These are phyloP conservation scores for Pterocarpus macrocarpus DNA, from an alignment of 306 rosid genomes.

Conservation along the genomic window DNA sequence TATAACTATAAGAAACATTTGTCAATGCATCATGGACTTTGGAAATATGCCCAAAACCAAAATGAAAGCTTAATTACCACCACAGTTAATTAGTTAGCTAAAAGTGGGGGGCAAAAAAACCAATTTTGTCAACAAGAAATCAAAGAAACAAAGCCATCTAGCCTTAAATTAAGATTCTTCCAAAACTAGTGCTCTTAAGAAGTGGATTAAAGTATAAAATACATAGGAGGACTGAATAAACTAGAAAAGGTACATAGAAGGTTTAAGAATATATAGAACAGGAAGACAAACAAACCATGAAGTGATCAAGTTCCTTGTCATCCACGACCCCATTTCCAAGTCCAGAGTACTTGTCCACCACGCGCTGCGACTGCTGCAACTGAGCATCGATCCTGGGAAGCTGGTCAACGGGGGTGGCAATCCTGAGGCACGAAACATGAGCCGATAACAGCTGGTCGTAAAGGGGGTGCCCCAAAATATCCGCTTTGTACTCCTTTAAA, in stretches of 20 bases:
- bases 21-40: not conserved
- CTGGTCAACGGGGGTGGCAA: constrained; percentile 96
- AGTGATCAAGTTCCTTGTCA: constrained; percentile 82
- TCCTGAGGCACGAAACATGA: constrained; percentile 87
- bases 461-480: constrained; percentile 81
- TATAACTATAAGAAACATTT: not conserved
- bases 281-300: constrained; percentile 61
- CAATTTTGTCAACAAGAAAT: not conserved
- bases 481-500: constrained; percentile 66
- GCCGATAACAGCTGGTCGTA: constrained; percentile 89
- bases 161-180: constrained; percentile 10
- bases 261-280: not conserved
- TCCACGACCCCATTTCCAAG: constrained; percentile 52
- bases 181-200: not conserved
- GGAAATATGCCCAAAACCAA: not conserved
- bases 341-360: constrained; percentile 70
- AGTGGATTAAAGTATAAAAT: not conserved
- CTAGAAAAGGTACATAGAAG: not conserved
- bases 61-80: not conserved
- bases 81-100: not conserved
- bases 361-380: constrained; percentile 78
- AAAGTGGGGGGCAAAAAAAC: not conserved
- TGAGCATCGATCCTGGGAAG: constrained; percentile 84
- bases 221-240: not conserved
- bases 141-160: not conserved